phyloP scores from a whole-genome alignment of 1,284 basidiomycete genomes.

The Cryptococcus sp. region DNA sequence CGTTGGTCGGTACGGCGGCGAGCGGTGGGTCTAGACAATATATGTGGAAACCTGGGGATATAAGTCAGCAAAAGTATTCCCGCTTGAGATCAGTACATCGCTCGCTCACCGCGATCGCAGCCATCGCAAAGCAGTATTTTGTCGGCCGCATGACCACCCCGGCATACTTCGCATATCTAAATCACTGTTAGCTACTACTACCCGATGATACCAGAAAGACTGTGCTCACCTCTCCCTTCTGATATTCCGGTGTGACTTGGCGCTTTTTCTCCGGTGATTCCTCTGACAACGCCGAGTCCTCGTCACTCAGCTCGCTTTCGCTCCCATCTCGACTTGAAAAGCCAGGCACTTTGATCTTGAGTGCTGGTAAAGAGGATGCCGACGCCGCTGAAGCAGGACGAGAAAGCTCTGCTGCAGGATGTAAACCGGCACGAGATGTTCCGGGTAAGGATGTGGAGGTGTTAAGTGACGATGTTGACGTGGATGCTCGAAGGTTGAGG shows the following conservation, averaged over 20 bases:
- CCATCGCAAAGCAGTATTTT: conserved; percentile 96
- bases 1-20: conserved; percentile 77
- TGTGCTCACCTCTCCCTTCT: conserved; percentile 50
- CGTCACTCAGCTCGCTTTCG: conserved; percentile 48
- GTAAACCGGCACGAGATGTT: conserved; percentile 1
- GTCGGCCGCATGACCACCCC: conserved; percentile 79
- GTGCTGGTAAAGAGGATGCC: conserved; percentile 13
- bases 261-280: conserved; percentile 7
- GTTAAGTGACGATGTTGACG: not conserved
- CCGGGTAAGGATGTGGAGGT: conserved; percentile 1
- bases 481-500: not conserved
- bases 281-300: conserved; percentile 26
- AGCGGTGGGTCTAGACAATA: conserved; percentile 94
- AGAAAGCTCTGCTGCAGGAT: not conserved
- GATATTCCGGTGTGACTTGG: conserved; percentile 28
- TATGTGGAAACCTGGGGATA: conserved; percentile 80
- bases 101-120: conserved; percentile 78
- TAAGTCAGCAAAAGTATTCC: not conserved
- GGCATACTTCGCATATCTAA: conserved; percentile 83
- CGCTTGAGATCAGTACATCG: not conserved
- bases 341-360: conserved; percentile 42
- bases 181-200: conserved; percentile 18
- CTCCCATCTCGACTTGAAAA: conserved; percentile 40
- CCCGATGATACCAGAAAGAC: conserved; percentile 2
- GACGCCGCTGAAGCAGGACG: not conserved